Base-by-base conservation (phyloP, 345 rosid genomes). In the Mercurialis annua region DNA sequence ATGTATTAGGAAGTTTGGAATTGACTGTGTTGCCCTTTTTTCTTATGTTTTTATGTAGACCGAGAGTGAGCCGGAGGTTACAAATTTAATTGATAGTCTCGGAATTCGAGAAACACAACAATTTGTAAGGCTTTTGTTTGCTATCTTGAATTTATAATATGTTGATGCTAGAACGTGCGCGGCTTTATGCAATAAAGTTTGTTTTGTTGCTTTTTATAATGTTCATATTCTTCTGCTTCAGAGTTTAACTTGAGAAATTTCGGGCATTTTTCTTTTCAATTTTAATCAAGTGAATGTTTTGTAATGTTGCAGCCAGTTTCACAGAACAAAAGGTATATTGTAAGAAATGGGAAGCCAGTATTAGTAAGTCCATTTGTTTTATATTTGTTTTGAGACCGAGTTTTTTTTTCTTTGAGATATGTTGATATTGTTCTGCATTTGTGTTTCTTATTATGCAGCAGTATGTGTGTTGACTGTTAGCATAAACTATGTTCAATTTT, bases 21-120 rank as follows among this genome's bases (percentile, higher is more conserved):
- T 14, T 62, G 61, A 47, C 23, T 31, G 34, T 53, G 2, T 30
- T 43, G 5, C 21, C 31, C 51, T 27, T 30, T 18, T 69, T 65
- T 43, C 18, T 38, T 65, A 26, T n/a, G n/a, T n/a, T n/a, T 31
- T 71, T 66, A 57, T 80, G 81, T 73, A 93, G 98, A 88, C 96
- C 62, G 92, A 83, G 85, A 79, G 85, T 75, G 97, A 93, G 78
- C 64, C 71, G 62, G 94, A 93, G 80, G 97, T 87, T 62, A 79
- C 69, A 62, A 81, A 48, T 73, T 77, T 93, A 81, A 82, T 93
- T 14, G 87, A 86, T 78, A 86, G 86, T 72, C 94, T 90, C 26
- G 96, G 90, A 18, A 83, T 93, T 68, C 87, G 87, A 58, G 97
- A 87, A 31, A 86, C 79, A 76, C 92, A 87, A 57, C 97, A 93